These are phyloP conservation scores for Saccharomyces hybrid DNA, from an alignment of 1,139 yeast genomes.

Conservation along the genomic window DNA sequence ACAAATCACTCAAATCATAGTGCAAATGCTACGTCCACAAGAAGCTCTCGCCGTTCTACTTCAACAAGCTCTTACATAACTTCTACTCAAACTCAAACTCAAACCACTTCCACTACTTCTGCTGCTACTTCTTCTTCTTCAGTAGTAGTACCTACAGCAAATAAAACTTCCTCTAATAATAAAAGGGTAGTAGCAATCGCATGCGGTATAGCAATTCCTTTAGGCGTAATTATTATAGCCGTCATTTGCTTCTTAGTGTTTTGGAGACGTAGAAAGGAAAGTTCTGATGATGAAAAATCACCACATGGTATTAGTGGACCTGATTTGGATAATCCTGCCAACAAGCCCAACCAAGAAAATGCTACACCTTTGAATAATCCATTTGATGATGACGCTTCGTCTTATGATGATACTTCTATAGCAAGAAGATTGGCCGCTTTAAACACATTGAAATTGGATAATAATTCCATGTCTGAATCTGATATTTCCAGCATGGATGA, in stretches of 20 bases:
- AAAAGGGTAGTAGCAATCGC: constrained; percentile 63
- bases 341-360: constrained; percentile 33
- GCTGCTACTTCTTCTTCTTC: constrained; percentile 30
- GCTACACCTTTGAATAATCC: constrained; percentile 28
- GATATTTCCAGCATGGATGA: constrained; percentile 34
- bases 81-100: constrained; percentile 25
- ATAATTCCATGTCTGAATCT: constrained; percentile 30
- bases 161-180: constrained; percentile 28
- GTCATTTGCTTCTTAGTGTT: constrained; percentile 51
- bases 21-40: constrained; percentile 5
- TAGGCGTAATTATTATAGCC: constrained; percentile 42
- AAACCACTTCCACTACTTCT: constrained; percentile 27
- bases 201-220: constrained; percentile 80
- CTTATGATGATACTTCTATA: constrained; percentile 28
- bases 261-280: constrained; percentile 44
- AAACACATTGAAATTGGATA: constrained; percentile 48
- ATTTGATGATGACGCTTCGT: constrained; percentile 28
- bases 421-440: constrained; percentile 44
- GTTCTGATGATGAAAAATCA: constrained; percentile 31
- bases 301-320: constrained; percentile 33
- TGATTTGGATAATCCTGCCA: constrained; percentile 36
- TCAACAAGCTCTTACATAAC: constrained; percentile 23
- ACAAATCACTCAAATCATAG: constrained; percentile 14
- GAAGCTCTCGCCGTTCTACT: constrained; percentile 5
- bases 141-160: constrained; percentile 18